These are phyloP conservation scores for Cladosporium oxysporum DNA, from an alignment of 2,329 filamentous ascomycete species.

Conservation along the genomic window DNA sequence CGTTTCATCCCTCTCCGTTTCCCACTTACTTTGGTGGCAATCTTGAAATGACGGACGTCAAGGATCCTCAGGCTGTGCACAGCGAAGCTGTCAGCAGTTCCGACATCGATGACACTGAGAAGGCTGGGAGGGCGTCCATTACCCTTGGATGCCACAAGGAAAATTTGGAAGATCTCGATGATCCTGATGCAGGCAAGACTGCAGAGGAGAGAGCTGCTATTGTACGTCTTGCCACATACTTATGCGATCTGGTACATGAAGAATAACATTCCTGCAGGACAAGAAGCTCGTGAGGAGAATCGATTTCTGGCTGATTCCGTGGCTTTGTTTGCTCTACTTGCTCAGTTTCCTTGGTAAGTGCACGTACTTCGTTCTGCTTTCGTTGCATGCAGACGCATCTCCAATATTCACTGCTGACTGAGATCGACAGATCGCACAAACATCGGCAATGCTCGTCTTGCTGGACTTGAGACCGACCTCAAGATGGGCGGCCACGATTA, in stretches of 20 bases:
- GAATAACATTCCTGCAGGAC: slow-evolving; percentile 50
- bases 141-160: slow-evolving; percentile 5
- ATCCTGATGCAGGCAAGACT: slow-evolving; percentile 66
- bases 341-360: slow-evolving; percentile 67
- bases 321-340: slow-evolving; percentile 71
- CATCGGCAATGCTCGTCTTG: slow-evolving; percentile 70
- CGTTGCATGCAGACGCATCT: neutral
- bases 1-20: neutral
- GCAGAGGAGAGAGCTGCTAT: slow-evolving; percentile 62
- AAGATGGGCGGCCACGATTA: slow-evolving; percentile 66
- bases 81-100: slow-evolving; percentile 18
- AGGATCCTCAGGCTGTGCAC: slow-evolving; percentile 7
- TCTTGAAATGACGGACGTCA: slow-evolving; percentile 13
- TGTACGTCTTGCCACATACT: slow-evolving; percentile 48
- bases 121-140: neutral
- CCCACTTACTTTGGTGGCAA: neutral
- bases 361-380: neutral
- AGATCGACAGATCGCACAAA: slow-evolving; percentile 60
- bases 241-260: neutral
- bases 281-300: slow-evolving; percentile 63
- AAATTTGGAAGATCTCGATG: slow-evolving; percentile 35
- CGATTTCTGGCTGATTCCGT: slow-evolving; percentile 63
- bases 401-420: slow-evolving; percentile 19
- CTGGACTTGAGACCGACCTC: slow-evolving; percentile 58
- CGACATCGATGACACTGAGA: slow-evolving; percentile 8